Percentiles rank a stretch among this genome's conserved stretches.
Evolutionary conservation across 169 alveolate species (phyloP).

Genomic region (Eimeria zaria): DNA sequence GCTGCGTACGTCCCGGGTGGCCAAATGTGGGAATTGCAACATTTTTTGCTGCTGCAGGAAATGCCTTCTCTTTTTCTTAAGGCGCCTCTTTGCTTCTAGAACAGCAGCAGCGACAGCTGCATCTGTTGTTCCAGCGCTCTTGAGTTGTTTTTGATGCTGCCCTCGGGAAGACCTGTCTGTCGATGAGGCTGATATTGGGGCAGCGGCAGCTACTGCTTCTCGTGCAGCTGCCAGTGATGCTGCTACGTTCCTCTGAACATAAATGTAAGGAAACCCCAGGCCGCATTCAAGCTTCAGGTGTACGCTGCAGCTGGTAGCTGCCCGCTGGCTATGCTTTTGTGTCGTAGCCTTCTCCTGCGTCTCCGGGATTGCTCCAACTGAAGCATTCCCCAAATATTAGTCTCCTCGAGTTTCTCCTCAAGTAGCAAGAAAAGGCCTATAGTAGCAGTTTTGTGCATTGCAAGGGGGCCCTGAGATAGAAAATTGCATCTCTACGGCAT

Average conservation of each 20-base stretch:
- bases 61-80: not conserved
- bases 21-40: conserved; percentile 28
- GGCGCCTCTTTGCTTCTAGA: conserved; percentile 39
- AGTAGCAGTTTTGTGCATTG: not conserved
- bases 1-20: conserved; percentile 69
- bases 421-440: not conserved
- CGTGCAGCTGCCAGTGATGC: conserved; percentile 8
- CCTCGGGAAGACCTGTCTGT: not conserved
- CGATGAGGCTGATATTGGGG: not conserved
- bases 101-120: conserved; percentile 63
- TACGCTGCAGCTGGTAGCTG: not conserved
- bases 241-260: conserved; percentile 44
- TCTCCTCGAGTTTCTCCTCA: not conserved
- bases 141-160: conserved; percentile 4
- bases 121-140: conserved; percentile 35
- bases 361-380: not conserved
- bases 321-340: not conserved
- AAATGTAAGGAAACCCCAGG: conserved; percentile 1
- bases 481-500: not conserved
- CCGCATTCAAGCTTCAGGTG: not conserved
- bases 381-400: not conserved
- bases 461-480: not conserved
- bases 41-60: conserved; percentile 34
- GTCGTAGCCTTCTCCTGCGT: not conserved
- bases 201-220: conserved; percentile 14